These are phyloP conservation scores for Tylopilus cervinicoccineus DNA, from an alignment of 768 basidiomycete species.

Conservation along the genomic window DNA sequence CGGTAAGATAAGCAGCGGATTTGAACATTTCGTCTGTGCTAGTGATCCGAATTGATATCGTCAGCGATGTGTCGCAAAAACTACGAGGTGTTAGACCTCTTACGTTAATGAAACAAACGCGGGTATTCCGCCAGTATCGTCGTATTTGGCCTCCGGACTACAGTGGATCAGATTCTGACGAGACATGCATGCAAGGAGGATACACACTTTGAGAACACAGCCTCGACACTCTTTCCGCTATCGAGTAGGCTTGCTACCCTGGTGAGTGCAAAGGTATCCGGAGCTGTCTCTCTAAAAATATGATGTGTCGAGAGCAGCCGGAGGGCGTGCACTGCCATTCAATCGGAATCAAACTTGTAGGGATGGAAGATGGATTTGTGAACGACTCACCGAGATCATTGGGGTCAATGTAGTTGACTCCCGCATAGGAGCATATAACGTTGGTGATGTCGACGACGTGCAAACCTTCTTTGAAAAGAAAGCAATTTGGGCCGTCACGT, in stretches of 20 bases:
- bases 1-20: constrained; percentile 70
- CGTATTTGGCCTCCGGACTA: constrained; percentile 64
- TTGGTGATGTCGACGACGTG: constrained; percentile 22
- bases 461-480: constrained; percentile 11
- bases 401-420: constrained; percentile 16
- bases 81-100: neutral
- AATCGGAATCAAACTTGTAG: neutral
- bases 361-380: neutral
- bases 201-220: constrained; percentile 46
- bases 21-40: constrained; percentile 79
- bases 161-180: neutral
- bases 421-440: constrained; percentile 18
- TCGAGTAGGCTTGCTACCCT: constrained; percentile 67
- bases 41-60: neutral
- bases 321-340: constrained; percentile 56
- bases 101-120: constrained; percentile 71
- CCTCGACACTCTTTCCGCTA: constrained; percentile 53
- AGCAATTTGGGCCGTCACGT: neutral
- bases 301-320: constrained; percentile 79
- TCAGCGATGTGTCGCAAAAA: constrained; percentile 1
- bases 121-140: constrained; percentile 58
- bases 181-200: neutral
- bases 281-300: constrained; percentile 62
- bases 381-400: constrained; percentile 14
- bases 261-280: constrained; percentile 70